Base-by-base conservation (phyloP, 306 rosid species). In the Biancaea sappan region DNA sequence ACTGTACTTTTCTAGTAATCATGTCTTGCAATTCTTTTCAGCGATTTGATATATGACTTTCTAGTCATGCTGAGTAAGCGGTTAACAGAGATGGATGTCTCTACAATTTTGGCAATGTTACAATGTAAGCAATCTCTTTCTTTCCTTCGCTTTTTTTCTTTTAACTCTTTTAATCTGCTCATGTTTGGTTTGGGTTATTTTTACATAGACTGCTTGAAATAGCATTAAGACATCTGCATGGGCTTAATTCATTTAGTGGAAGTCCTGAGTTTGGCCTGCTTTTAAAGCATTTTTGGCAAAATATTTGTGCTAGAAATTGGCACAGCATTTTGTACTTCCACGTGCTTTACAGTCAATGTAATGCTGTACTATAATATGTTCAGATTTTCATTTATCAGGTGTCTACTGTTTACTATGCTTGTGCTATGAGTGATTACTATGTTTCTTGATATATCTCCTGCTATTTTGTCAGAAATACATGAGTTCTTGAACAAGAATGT, bases 1-100 rank as follows among this genome's bases (percentile, higher is more conserved):
- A 59, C 22, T 62, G 38, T 54, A n/a, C 54, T 71, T 52, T 76
- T 64, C 78, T 83, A 79, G 84, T 81, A 21, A 64, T 19, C 62
- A 26, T 80, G 24, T 86, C 52, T 79, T 68, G 21, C 34, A 64
- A 73, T 87, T 47, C 59, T 74, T 76, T 82, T 79, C 94, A 94
- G 97, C 80, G 97, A 94, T 77, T 83, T 94, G 56, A 84, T 91
- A 77, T 94, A 82, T 69, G 96, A 94, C 84, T 91, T 94, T 80
- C 83, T 94, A 64, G 57, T 71, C 71, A 71, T 84, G 81, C 72
- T 94, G 97, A 80, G 97, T 90, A 86, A 91, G 87, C 78, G 82
- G 48, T 78, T 94, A 72, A 77, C 84, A 4, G 98, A 91, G 88
- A 62, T 82, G 29, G 98, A 94, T 64, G 96, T 94, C 77, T 89